These are phyloP conservation scores for Zygosaccharomyces rouxii DNA, from an alignment of 805 yeast genomes.

Conservation along the genomic window DNA sequence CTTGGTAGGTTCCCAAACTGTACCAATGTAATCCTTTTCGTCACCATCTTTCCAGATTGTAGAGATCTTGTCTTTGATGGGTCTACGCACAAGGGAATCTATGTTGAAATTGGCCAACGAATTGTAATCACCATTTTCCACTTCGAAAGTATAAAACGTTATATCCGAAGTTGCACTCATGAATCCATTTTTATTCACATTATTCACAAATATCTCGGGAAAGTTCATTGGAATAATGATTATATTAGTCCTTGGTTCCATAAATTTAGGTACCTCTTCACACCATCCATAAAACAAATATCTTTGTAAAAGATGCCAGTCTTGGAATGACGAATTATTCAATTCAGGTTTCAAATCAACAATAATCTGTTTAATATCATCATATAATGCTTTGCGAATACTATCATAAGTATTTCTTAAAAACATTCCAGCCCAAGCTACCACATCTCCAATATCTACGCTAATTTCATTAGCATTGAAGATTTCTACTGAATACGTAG, in stretches of 20 bases:
- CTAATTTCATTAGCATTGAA: conserved; percentile 5
- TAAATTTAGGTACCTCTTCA: conserved; percentile 9
- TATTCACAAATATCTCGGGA: conserved; percentile 11
- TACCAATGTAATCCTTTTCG: conserved; percentile 14
- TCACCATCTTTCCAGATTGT: conserved; percentile 19
- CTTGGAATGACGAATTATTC: conserved; percentile 7
- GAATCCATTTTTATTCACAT: conserved; percentile 14
- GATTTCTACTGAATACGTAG: conserved; percentile 19
- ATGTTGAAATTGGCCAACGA: conserved; percentile 5
- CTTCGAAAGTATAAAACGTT: conserved; percentile 15
- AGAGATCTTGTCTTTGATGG: conserved; percentile 11
- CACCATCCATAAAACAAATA: conserved; percentile 13
- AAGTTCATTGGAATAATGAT: conserved; percentile 21
- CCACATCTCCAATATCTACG: conserved; percentile 4
- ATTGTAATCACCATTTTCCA: background rate
- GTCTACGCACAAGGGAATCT: conserved; percentile 9
- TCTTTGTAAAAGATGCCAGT: conserved; percentile 18
- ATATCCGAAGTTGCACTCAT: conserved; percentile 12
- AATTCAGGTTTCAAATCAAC: conserved; percentile 14
- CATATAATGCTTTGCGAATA: conserved; percentile 5
- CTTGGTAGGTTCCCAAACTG: conserved; percentile 1
- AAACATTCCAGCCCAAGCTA: conserved; percentile 6
- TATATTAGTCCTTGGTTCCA: conserved; percentile 18
- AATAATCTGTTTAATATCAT: conserved; percentile 11
- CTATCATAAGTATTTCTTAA: conserved; percentile 8